A percentile compares a stretch with the other conserved stretches of the same genome.
phyloP scores from a whole-genome alignment of 2,329 filamentous ascomycete genomes.

The Fusarium avenaceum region DNA sequence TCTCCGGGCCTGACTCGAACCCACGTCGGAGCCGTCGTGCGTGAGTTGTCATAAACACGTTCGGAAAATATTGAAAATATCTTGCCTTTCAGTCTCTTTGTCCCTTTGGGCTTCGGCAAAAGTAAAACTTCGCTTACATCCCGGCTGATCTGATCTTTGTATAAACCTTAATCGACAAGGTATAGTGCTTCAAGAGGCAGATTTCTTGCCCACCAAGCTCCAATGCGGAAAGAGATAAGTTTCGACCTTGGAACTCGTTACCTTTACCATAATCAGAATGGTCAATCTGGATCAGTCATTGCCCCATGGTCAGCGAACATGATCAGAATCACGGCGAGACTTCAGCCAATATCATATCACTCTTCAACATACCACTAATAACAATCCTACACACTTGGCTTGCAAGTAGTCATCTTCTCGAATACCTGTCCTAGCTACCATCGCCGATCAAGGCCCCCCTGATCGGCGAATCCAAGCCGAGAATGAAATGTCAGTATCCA shows the following conservation, averaged over 20 bases:
- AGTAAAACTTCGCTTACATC: slow-evolving; percentile 34
- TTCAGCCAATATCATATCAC: slow-evolving; percentile 8
- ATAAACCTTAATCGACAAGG: slow-evolving; percentile 38
- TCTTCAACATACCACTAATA: slow-evolving; percentile 9
- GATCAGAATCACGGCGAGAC: slow-evolving; percentile 12
- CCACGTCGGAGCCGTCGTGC: slow-evolving; percentile 33
- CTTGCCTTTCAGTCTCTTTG: slow-evolving; percentile 1
- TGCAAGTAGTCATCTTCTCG: slow-evolving; percentile 33
- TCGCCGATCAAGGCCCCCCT: slow-evolving; percentile 35
- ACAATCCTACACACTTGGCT: slow-evolving; percentile 22
- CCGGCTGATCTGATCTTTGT: slow-evolving; percentile 43
- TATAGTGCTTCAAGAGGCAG: slow-evolving; percentile 13
- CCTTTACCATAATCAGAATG: slow-evolving; percentile 8
- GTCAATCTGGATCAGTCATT: slow-evolving; percentile 8
- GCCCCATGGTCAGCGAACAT: slow-evolving; percentile 1
- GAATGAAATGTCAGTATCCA: slow-evolving; percentile 18
- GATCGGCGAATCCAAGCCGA: slow-evolving; percentile 40
- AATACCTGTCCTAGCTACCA: slow-evolving; percentile 20
- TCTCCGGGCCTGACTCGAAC: slow-evolving; percentile 2
- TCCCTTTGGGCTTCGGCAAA: slow-evolving; percentile 27
- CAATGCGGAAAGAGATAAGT: neutral
- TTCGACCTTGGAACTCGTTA: slow-evolving; percentile 16
- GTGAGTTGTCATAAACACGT: slow-evolving; percentile 34
- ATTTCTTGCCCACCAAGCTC: slow-evolving; percentile 1
- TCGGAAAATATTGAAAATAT: slow-evolving; percentile 7